phyloP scores from a whole-genome alignment of 148 eudicot genomes.

The Mesembryanthemum crystallinum region DNA sequence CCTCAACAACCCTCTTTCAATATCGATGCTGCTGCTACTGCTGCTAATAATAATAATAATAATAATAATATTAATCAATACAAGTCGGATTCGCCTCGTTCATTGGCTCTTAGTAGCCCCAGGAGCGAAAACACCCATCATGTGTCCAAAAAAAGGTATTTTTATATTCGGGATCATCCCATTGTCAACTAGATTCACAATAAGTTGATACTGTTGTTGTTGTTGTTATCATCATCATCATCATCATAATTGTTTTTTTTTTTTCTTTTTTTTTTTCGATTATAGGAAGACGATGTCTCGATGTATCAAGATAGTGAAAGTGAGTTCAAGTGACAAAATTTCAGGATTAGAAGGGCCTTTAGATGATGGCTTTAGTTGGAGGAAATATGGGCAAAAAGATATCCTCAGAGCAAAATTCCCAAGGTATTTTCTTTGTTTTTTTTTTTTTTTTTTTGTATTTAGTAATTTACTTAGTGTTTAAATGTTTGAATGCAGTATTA shows the following conservation, averaged over 20 bases:
- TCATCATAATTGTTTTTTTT: not conserved
- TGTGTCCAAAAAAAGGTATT: constrained; percentile 51
- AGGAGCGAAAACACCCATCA: constrained; percentile 31
- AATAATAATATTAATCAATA: no score
- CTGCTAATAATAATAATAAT: not conserved
- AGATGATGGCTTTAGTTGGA: constrained; percentile 73
- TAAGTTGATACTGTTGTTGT: no score
- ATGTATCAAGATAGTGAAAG: constrained; percentile 48
- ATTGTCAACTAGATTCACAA: no score
- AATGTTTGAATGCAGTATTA: no score
- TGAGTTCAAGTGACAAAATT: constrained; percentile 22
- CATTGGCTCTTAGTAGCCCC: constrained; percentile 28
- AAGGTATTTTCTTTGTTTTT: constrained; percentile 43
- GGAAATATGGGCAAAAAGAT: constrained; percentile 89
- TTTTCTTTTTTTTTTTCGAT: not conserved
- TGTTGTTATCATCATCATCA: not conserved
- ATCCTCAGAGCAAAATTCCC: constrained; percentile 69
- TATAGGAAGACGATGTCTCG: constrained; percentile 52
- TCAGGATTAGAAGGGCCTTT: constrained; percentile 38
- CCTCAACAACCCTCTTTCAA: not conserved
- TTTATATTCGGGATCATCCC: not conserved
- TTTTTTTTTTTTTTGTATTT: not conserved
- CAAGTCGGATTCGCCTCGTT: constrained; percentile 13
- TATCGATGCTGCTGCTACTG: not conserved
- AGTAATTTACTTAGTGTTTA: not conserved